Conservation (phyloP, 108 stramenopile species). For the Nitzschia sp. region DNA sequence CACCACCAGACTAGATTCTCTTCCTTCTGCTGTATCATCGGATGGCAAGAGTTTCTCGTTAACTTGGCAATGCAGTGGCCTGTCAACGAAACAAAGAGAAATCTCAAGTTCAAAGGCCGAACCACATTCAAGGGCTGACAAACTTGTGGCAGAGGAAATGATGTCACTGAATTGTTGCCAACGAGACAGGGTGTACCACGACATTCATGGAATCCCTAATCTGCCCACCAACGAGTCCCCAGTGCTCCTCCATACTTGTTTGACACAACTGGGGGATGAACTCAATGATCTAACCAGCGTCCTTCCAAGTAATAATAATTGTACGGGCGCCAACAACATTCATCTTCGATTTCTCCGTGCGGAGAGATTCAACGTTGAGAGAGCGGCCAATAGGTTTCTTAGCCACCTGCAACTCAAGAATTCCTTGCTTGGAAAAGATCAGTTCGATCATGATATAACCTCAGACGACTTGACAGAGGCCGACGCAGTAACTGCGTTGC, state of each 20-base stretch:
- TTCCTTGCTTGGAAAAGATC: constrained; percentile 34
- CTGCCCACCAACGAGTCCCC: constrained; percentile 4
- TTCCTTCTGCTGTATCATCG: no score
- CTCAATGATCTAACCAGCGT: background rate
- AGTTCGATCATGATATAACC: constrained; percentile 15
- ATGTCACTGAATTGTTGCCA: background rate
- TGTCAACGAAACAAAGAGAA: no score
- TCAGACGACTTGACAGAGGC: constrained; percentile 28
- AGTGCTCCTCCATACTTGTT: background rate
- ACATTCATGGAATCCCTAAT: constrained; percentile 19
- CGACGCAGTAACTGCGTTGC: constrained; percentile 15
- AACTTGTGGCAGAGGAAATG: constrained; percentile 8
- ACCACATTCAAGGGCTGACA: background rate
- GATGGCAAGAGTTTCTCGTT: no score
- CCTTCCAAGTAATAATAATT: constrained; percentile 4
- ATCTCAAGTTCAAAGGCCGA: no score
- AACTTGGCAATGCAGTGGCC: no score
- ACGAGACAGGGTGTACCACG: constrained; percentile 10
- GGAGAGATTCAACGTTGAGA: constrained; percentile 29
- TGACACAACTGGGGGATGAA: background rate
- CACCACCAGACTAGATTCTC: no score
- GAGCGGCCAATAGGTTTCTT: constrained; percentile 24
- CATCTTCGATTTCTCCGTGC: constrained; percentile 39
- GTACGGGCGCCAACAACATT: constrained; percentile 26
- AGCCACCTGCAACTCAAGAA: constrained; percentile 27